Evolutionary conservation across 2,329 filamentous ascomycete species (phyloP).

Genomic region (Fusarium agapanthi): DNA sequence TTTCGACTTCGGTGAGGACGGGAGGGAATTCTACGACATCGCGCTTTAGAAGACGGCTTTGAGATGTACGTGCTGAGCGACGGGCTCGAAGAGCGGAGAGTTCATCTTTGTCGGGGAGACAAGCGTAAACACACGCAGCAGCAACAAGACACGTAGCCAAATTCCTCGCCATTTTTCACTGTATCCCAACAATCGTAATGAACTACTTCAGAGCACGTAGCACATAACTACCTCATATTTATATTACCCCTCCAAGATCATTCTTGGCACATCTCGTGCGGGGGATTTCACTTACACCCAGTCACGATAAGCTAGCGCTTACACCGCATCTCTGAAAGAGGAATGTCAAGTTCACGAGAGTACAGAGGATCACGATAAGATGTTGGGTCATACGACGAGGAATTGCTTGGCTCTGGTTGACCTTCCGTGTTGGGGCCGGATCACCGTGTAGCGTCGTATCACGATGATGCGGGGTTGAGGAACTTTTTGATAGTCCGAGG

Average conservation of each 20-base stretch:
- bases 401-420: conserved; percentile 13
- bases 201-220: rapidly evolving
- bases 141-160: conserved; percentile 16
- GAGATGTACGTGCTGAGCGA: not conserved
- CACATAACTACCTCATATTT: not conserved
- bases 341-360: conserved; percentile 17
- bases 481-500: not conserved
- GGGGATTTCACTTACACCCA: not conserved
- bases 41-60: conserved; percentile 13
- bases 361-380: conserved; percentile 18
- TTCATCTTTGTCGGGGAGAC: conserved; percentile 26
- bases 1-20: conserved; percentile 4
- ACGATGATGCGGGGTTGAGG: not conserved
- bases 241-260: not conserved
- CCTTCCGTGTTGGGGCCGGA: conserved; percentile 21
- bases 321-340: conserved; percentile 27
- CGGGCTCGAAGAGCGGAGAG: conserved; percentile 4
- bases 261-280: not conserved
- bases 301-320: conserved; percentile 19
- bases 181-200: not conserved
- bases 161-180: conserved; percentile 18
- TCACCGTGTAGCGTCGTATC: conserved; percentile 17
- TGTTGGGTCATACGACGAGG: conserved; percentile 17
- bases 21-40: conserved; percentile 6
- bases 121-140: conserved; percentile 27